Evolutionary conservation across 208 protist species (phyloP).

Genomic region (Trypanosomatidae sp.): DNA sequence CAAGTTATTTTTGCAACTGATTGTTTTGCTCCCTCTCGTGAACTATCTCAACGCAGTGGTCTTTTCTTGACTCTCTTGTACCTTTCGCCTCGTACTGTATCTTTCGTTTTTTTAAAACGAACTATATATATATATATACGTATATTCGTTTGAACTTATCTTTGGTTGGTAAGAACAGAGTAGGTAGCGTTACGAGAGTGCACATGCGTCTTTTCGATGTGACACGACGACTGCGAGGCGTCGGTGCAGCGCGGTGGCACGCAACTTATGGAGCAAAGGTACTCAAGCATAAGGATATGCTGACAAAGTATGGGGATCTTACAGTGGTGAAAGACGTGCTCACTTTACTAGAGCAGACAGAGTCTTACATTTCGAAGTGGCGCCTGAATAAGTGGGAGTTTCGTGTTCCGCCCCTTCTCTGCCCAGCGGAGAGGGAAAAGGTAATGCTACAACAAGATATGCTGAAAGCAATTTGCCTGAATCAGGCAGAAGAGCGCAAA

Average conservation of each 20-base stretch:
- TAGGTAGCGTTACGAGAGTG: background rate
- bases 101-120: background rate
- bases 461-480: constrained; percentile 59
- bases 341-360: constrained; percentile 50
- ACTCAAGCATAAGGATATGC: constrained; percentile 56
- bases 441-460: constrained; percentile 64
- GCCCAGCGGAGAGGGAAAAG: constrained; percentile 43
- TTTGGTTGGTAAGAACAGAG: background rate
- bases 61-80: background rate
- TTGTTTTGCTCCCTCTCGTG: background rate
- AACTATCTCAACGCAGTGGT: background rate
- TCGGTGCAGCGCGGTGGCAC: constrained; percentile 32
- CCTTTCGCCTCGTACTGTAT: background rate
- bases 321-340: constrained; percentile 27
- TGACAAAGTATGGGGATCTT: constrained; percentile 15
- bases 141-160: constrained; percentile 6
- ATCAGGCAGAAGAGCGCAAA: constrained; percentile 37
- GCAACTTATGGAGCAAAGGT: constrained; percentile 48
- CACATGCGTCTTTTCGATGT: constrained; percentile 12
- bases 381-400: constrained; percentile 90
- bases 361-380: constrained; percentile 61
- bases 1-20: background rate
- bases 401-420: constrained; percentile 60
- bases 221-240: constrained; percentile 8
- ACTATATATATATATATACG: background rate